Percentiles rank a stretch among this genome's conserved stretches.
Conservation (phyloP, 1,284 basidiomycete species). For the Pascua guehoae region DNA sequence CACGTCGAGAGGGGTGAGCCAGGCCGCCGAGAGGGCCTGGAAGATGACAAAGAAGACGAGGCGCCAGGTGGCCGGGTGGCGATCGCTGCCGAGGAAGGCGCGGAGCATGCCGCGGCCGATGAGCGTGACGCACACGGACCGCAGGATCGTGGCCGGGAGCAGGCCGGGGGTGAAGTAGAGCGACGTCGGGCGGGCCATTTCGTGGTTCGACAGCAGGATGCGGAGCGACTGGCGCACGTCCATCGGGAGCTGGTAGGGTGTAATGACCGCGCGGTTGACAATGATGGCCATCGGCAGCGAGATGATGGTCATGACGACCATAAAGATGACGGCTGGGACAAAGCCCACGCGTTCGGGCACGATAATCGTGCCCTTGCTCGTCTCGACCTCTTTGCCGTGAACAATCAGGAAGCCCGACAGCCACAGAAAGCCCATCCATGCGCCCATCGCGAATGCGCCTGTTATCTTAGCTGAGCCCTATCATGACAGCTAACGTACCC, state of each 20-base stretch:
- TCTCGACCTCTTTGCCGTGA: conserved; percentile 34
- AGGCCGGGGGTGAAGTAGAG: conserved; percentile 81
- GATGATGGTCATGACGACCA: conserved; percentile 56
- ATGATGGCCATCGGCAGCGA: conserved; percentile 74
- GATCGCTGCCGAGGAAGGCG: conserved; percentile 11
- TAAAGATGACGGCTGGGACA: conserved; percentile 44
- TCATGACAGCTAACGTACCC: conserved; percentile 55
- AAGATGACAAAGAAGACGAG: conserved; percentile 58
- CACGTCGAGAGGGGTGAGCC: conserved; percentile 78
- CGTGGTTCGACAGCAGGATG: conserved; percentile 73
- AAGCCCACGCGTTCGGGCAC: conserved; percentile 65
- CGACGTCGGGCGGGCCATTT: conserved; percentile 72
- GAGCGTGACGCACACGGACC: conserved; percentile 63
- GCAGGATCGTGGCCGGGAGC: conserved; percentile 63
- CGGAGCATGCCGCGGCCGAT: conserved; percentile 58
- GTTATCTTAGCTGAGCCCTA: background rate
- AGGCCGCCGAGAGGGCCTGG: conserved; percentile 58
- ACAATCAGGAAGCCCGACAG: conserved; percentile 46
- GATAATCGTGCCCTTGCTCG: conserved; percentile 58
- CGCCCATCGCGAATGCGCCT: conserved; percentile 64
- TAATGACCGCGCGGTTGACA: conserved; percentile 78
- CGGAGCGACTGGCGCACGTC: conserved; percentile 62
- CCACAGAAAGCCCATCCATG: conserved; percentile 58
- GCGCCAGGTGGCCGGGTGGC: conserved; percentile 24
- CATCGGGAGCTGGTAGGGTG: conserved; percentile 72